Evolutionary conservation across 305 asterid genomes (phyloP).

Genomic region (Stenogyne calaminthoides): DNA sequence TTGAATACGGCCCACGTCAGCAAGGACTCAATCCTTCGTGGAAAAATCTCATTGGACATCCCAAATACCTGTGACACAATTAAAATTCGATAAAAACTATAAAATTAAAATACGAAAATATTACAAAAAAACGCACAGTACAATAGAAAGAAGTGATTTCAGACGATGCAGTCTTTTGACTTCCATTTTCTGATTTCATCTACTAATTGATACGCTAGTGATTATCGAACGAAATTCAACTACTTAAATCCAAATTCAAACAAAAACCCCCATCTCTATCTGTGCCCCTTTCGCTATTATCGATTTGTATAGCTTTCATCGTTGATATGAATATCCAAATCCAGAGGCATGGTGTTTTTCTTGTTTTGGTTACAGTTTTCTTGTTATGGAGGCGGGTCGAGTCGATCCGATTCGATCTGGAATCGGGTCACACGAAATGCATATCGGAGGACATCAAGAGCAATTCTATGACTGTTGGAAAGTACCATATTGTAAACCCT

Average conservation of each 20-base stretch:
- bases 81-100: background rate
- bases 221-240: constrained; percentile 7
- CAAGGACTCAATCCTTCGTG: constrained; percentile 28
- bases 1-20: background rate
- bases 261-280: constrained; percentile 5
- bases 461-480: constrained; percentile 93
- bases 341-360: constrained; percentile 28
- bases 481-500: constrained; percentile 78
- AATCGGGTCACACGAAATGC: constrained; percentile 87
- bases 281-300: background rate
- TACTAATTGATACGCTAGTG: background rate
- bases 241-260: constrained; percentile 13
- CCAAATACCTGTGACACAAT: constrained; percentile 29
- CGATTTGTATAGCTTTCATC: constrained; percentile 12
- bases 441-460: constrained; percentile 88
- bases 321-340: constrained; percentile 41
- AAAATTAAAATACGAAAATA: background rate
- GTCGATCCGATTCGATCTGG: constrained; percentile 81
- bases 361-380: constrained; percentile 46
- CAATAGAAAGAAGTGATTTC: constrained; percentile 21
- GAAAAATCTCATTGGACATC: constrained; percentile 28
- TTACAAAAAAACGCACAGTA: background rate
- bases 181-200: constrained; percentile 24
- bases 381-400: constrained; percentile 50
- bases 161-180: constrained; percentile 26